Evolutionary conservation across 1,139 yeast species (phyloP).

Genomic region (Suhomyces terraborum): DNA sequence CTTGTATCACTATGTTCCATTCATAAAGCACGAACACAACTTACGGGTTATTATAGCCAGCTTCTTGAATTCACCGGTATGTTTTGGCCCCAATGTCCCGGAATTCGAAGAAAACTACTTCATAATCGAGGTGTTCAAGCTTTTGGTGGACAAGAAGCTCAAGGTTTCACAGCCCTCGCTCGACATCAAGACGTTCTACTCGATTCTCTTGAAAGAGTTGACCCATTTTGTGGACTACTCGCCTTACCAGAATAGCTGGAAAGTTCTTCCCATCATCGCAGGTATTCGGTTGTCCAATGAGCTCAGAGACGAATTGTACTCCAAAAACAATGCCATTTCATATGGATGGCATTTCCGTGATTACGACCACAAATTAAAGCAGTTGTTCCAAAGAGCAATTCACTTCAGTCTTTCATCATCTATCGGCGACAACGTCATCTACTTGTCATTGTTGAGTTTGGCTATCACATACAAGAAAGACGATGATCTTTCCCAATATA

Average conservation of each 20-base stretch:
- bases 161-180: constrained; percentile 65
- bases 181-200: constrained; percentile 52
- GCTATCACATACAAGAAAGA: constrained; percentile 32
- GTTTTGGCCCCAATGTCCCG: constrained; percentile 42
- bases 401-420: constrained; percentile 27
- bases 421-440: constrained; percentile 27
- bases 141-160: constrained; percentile 53
- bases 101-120: constrained; percentile 39
- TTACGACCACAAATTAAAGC: constrained; percentile 32
- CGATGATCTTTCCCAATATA: constrained; percentile 26
- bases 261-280: constrained; percentile 54
- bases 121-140: constrained; percentile 52
- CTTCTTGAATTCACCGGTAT: constrained; percentile 49
- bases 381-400: constrained; percentile 30
- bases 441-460: constrained; percentile 38
- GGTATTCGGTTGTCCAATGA: constrained; percentile 52
- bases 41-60: constrained; percentile 52
- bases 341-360: constrained; percentile 37
- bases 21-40: constrained; percentile 58
- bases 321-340: constrained; percentile 22
- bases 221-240: constrained; percentile 33
- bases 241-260: constrained; percentile 49
- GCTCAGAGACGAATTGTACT: constrained; percentile 39
- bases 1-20: constrained; percentile 62
- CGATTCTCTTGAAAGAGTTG: constrained; percentile 42